Evolutionary conservation across 2,329 filamentous ascomycete genomes (phyloP).

Genomic region (Pleurostoma richardsiae): DNA sequence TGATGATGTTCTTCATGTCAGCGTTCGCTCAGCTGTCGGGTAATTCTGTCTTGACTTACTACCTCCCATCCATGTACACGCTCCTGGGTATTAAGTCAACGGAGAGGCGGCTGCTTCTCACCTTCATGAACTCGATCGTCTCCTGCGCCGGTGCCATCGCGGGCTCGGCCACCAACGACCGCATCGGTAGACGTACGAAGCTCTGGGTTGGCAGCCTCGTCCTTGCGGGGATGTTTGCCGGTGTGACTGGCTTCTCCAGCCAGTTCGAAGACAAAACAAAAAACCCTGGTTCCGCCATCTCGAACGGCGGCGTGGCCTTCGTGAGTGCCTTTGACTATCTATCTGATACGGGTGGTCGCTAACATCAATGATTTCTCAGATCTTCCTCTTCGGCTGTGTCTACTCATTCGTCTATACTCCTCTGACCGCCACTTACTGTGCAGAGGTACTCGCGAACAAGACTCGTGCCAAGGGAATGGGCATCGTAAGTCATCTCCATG

Average conservation of each 20-base stretch:
- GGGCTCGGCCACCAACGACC: conserved; percentile 22
- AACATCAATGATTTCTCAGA: neutral
- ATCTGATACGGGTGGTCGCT: no score
- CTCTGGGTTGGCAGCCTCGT: conserved; percentile 10
- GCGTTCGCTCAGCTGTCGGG: conserved; percentile 5
- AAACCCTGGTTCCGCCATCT: neutral
- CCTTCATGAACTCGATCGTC: conserved; percentile 7
- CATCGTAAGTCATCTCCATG: conserved; percentile 14
- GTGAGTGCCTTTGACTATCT: conserved; percentile 13
- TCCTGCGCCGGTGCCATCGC: conserved; percentile 14
- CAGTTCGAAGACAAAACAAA: conserved; percentile 9
- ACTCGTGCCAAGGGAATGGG: conserved; percentile 16
- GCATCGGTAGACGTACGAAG: conserved; percentile 17
- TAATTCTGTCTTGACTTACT: conserved; percentile 8
- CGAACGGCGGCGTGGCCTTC: conserved; percentile 9
- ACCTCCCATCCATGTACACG: conserved; percentile 11
- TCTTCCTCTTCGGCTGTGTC: conserved; percentile 9
- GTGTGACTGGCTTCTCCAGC: conserved; percentile 14
- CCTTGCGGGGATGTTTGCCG: conserved; percentile 8
- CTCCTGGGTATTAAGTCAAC: conserved; percentile 10
- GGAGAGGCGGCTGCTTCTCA: conserved; percentile 6
- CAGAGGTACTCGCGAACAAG: conserved; percentile 8
- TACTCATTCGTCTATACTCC: conserved; percentile 12
- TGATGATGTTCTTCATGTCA: conserved; percentile 9
- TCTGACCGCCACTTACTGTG: conserved; percentile 10